A percentile compares a stretch with the other conserved stretches of the same genome.
phyloP scores from a whole-genome alignment of 2,329 filamentous ascomycete genomes.

The Stagonosporopsis vannaccii region DNA sequence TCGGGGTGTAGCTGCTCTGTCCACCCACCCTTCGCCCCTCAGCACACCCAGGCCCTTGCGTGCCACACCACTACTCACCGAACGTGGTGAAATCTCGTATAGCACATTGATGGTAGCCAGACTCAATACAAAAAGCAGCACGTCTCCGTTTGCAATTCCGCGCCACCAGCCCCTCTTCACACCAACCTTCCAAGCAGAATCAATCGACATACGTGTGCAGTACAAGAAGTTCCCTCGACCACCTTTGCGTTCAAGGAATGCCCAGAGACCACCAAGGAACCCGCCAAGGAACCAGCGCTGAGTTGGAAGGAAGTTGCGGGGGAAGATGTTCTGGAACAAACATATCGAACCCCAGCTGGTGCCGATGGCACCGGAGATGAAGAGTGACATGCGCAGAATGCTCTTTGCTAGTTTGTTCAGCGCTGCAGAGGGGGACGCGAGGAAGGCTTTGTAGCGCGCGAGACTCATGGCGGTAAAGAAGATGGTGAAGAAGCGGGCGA shows the following conservation, averaged over 20 bases:
- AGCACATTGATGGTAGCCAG: slow-evolving; percentile 80
- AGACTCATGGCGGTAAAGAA: slow-evolving; percentile 76
- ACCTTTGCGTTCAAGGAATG: slow-evolving; percentile 72
- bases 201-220: slow-evolving; percentile 77
- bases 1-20: slow-evolving; percentile 56
- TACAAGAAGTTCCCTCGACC: slow-evolving; percentile 75
- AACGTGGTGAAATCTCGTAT: slow-evolving; percentile 74
- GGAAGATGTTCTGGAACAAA: slow-evolving; percentile 82
- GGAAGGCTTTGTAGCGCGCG: slow-evolving; percentile 70
- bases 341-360: slow-evolving; percentile 90
- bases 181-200: slow-evolving; percentile 92
- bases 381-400: slow-evolving; percentile 77
- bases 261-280: slow-evolving; percentile 84
- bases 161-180: slow-evolving; percentile 89
- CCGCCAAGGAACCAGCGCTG: slow-evolving; percentile 92
- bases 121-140: slow-evolving; percentile 81
- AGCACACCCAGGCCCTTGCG: slow-evolving; percentile 78
- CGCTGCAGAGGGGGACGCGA: slow-evolving; percentile 72
- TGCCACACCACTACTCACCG: slow-evolving; percentile 71
- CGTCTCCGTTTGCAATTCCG: slow-evolving; percentile 81
- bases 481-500: slow-evolving; percentile 79
- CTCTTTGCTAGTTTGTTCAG: slow-evolving; percentile 71
- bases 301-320: slow-evolving; percentile 75
- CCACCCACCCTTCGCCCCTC: slow-evolving; percentile 76
- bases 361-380: slow-evolving; percentile 82